Evolutionary conservation across 352 stramenopile genomes (phyloP), one percentile per base, ranked within the genome.

Genomic region (Bremia lactucae): DNA sequence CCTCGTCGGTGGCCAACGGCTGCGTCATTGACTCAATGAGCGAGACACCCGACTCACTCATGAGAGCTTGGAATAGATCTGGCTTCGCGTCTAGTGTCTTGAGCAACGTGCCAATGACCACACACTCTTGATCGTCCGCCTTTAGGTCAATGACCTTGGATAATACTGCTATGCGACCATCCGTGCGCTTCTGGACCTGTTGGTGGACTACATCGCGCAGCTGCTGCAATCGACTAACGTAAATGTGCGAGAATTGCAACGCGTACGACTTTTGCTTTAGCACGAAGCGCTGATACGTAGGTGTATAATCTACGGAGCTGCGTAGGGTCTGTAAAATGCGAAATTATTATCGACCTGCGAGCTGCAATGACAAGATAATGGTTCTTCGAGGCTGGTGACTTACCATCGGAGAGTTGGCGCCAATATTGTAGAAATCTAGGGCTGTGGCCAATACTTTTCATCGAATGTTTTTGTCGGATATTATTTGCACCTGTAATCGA

Each of bases 241-340:
- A 96, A 25, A 96, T 83, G 62, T 95, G 82, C 46, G 75, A 91
- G 62, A 87, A 96, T 57, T 96, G 86, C 55, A 89, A 80, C 10
- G 59, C 68, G 58, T 88, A 96, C 48, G 47, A 75, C 52, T 88
- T 86, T 36, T 87, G 65, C 60, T 91, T 86, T 21, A 92, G 60
- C 43, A 87, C 65, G 45, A 94, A 95, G 26, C 83, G 72, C 45
- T 87, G 57, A 13, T 55, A 59, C 4, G 25, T 52, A 6, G 49
- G 54, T 14, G 49, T 72, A 54, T 84, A 84, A 7, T 67, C 63
- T 16, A 51, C 71, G 4, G 56, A 68, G 11, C 15, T 35, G 6
- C 71, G 62, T 33, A 42, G 10, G 19, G 62, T 68, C 68, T 81
- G 16, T 26, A 46, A 40, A 15, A 4, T n/a, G n/a, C n/a, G n/a